phyloP scores from a whole-genome alignment of 345 rosid species.

The Microthlaspi erraticum region DNA sequence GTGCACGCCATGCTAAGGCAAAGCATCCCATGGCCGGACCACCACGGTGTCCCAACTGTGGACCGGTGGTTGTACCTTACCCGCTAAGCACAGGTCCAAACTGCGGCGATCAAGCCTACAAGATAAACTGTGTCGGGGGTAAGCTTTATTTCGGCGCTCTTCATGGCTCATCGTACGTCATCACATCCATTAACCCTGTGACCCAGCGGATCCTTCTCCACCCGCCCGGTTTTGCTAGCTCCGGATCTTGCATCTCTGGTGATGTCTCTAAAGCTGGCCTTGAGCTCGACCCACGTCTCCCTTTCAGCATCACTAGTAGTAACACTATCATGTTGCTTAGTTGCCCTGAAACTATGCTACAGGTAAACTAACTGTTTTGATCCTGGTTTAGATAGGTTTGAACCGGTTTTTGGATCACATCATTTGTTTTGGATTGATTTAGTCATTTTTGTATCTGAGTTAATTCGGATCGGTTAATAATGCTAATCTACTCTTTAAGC shows the following conservation, averaged over 20 bases:
- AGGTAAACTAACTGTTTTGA: conserved; percentile 4
- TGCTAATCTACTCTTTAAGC: background rate
- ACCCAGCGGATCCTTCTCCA: conserved; percentile 48
- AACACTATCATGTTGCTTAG: conserved; percentile 61
- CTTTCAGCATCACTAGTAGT: conserved; percentile 56
- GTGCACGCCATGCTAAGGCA: conserved; percentile 36
- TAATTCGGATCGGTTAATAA: background rate
- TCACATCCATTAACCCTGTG: conserved; percentile 54
- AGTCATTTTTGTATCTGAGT: background rate
- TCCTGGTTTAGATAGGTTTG: background rate
- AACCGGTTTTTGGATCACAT: background rate
- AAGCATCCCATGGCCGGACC: conserved; percentile 31
- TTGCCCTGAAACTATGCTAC: conserved; percentile 49
- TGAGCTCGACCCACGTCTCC: conserved; percentile 48
- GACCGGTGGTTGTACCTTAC: conserved; percentile 50
- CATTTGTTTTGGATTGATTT: background rate
- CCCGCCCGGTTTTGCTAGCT: conserved; percentile 42
- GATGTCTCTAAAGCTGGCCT: conserved; percentile 52
- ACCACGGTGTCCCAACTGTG: conserved; percentile 49
- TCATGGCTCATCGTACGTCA: conserved; percentile 54
- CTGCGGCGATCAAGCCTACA: conserved; percentile 51
- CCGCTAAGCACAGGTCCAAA: conserved; percentile 48
- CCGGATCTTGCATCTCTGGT: conserved; percentile 48
- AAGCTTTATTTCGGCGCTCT: conserved; percentile 51
- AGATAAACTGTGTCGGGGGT: conserved; percentile 50